Evolutionary conservation across 139 green algal species (phyloP), one percentile per base, ranked within the genome.

Genomic region (Monoraphidium neglectum): DNA sequence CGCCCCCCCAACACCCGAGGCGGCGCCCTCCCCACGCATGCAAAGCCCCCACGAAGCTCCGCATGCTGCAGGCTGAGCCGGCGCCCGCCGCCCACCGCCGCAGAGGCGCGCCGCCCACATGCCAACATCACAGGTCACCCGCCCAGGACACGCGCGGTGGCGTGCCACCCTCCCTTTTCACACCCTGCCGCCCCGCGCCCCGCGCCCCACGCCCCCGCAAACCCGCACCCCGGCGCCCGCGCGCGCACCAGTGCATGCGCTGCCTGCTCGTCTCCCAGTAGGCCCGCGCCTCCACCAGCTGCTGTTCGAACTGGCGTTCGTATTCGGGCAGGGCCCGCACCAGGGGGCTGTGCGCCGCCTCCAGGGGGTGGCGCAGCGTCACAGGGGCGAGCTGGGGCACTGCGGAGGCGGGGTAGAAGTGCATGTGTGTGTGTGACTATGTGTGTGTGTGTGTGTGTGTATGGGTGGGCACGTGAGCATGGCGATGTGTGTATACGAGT

Each of bases 271-370:
- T 81, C 5, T 81, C 70, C 70, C 82, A 85, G 40, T 83, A 77
- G 32, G 80, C 85, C 26, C 86, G 70, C 18, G 75, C 88, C 57
- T 86, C 80, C 24, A 74, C 60, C 40, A 95, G 74, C 77, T 97
- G 86, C 64, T 91, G 73, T 59, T 85, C 66, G 57, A 98, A 97
- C 51, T 91, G 78, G 23, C 90, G 89, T 86, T 98, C 92, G 76
- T 94, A 95, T 18, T 91, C 83, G 4, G 94, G 94, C 68, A 98
- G 83, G 1, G 91, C 88, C 2, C 91, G 77, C 36, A 97, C 77
- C 63, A 95, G 86, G 51, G 93, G 93, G 56, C 75, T 90, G 54
- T 82, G 61, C 0, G 88, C 81, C 1, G 26, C 40, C 67, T 94
- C 87, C 47, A 98, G 79, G 18, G 84, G 82, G 78, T 97, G 94